A percentile compares a stretch with the other conserved stretches of the same genome.
These are phyloP conservation scores for Pestalotiopsis sp. DNA, from an alignment of 2,329 filamentous ascomycete genomes.

Conservation along the genomic window DNA sequence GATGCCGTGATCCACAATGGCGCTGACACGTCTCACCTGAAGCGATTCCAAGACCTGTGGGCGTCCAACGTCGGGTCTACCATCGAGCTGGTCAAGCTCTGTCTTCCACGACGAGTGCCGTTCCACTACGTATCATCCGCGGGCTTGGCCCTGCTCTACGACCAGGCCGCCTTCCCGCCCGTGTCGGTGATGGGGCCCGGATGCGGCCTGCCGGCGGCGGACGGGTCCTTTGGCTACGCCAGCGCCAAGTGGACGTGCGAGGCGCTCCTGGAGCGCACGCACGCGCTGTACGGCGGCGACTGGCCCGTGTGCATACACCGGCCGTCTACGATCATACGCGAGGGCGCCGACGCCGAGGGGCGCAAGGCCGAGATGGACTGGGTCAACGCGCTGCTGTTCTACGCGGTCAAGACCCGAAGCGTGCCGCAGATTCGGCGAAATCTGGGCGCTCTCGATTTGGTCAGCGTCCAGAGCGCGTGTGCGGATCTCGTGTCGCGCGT, in stretches of 20 bases:
- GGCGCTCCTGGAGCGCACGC: conserved; percentile 21
- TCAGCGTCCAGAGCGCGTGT: conserved; percentile 27
- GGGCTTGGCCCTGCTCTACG: neutral
- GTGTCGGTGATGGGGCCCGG: neutral
- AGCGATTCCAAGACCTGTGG: conserved; percentile 38
- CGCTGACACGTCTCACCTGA: conserved; percentile 40
- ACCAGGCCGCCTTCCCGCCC: neutral
- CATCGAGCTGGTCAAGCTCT: conserved; percentile 34
- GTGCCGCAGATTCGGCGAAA: conserved; percentile 24
- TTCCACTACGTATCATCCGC: conserved; percentile 1
- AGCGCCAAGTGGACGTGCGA: conserved; percentile 22
- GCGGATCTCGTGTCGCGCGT: conserved; percentile 28
- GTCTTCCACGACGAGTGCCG: neutral
- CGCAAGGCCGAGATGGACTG: conserved; percentile 66
- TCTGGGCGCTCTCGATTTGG: conserved; percentile 20
- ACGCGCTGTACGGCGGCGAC: neutral
- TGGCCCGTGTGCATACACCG: neutral
- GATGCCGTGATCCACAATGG: conserved; percentile 56
- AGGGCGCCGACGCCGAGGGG: conserved; percentile 5
- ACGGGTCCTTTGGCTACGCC: conserved; percentile 21
- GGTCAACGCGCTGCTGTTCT: conserved; percentile 51
- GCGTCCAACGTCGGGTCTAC: conserved; percentile 39
- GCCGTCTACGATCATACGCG: neutral
- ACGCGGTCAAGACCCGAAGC: conserved; percentile 26
- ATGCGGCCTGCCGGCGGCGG: neutral